Evolutionary conservation across 306 rosid genomes (phyloP).

Genomic region (Dicorynia guianensis): DNA sequence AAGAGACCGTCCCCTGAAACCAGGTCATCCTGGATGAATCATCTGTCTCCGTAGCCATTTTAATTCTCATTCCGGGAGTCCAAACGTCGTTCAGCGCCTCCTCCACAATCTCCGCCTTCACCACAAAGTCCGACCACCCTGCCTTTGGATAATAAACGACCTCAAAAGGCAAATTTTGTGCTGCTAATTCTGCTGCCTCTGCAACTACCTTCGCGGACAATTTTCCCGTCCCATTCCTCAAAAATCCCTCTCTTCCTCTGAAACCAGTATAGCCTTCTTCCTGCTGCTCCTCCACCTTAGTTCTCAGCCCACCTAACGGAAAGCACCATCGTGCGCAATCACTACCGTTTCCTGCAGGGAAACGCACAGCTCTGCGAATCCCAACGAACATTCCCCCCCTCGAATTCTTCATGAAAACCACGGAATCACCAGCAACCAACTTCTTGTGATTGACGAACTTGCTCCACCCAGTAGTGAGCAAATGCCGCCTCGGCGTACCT

Average conservation of each 20-base stretch:
- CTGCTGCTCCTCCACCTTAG: conserved; percentile 32
- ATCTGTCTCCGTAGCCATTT: conserved; percentile 61
- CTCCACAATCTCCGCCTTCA: conserved; percentile 65
- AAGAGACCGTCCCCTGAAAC: conserved; percentile 62
- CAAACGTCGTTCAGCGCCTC: conserved; percentile 47
- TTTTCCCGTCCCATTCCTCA: conserved; percentile 48
- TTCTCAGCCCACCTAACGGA: conserved; percentile 35
- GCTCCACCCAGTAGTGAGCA: conserved; percentile 78
- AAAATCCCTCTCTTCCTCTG: conserved; percentile 25
- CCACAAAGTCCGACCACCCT: conserved; percentile 67
- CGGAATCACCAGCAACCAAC: conserved; percentile 67
- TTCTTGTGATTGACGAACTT: conserved; percentile 66
- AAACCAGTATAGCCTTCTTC: not conserved
- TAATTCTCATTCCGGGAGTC: conserved; percentile 64
- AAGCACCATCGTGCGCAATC: conserved; percentile 42
- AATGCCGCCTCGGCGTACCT: conserved; percentile 65
- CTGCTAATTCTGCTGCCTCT: conserved; percentile 56
- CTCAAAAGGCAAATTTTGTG: conserved; percentile 56
- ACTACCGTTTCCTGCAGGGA: not conserved
- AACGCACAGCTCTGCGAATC: conserved; percentile 52
- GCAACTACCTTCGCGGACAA: conserved; percentile 47
- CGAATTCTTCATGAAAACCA: conserved; percentile 55
- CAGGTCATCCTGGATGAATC: conserved; percentile 59
- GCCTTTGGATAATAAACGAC: conserved; percentile 65
- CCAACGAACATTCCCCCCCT: conserved; percentile 54